Percentiles rank a stretch among this genome's conserved stretches.
These are phyloP conservation scores for Naganishia friedmannii DNA, from an alignment of 768 basidiomycete genomes.

Conservation along the genomic window DNA sequence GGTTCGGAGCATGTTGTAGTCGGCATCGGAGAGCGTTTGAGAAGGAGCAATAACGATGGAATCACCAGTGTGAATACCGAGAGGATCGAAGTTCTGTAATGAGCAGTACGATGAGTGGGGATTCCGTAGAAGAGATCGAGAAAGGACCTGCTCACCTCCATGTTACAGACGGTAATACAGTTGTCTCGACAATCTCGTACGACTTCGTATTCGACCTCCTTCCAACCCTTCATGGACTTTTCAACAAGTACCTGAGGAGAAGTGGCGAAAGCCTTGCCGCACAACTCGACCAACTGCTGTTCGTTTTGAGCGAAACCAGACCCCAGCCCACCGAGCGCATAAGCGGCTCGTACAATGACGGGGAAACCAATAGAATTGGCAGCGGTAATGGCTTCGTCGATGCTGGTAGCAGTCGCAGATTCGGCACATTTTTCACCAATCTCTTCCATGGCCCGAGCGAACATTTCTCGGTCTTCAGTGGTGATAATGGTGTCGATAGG, in stretches of 20 bases:
- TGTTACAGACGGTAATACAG: constrained; percentile 99
- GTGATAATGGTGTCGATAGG: constrained; percentile 95
- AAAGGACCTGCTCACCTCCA: constrained; percentile 73
- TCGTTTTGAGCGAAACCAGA: constrained; percentile 96
- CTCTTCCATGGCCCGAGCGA: constrained; percentile 87
- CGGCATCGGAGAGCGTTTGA: constrained; percentile 96
- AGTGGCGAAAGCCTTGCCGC: constrained; percentile 92
- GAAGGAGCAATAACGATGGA: constrained; percentile 98
- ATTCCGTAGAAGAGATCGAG: not conserved
- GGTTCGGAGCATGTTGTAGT: constrained; percentile 98
- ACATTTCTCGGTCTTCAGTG: constrained; percentile 93
- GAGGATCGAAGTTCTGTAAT: constrained; percentile 89
- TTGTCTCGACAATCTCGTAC: constrained; percentile 96
- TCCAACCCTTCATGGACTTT: constrained; percentile 99
- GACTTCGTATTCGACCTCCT: constrained; percentile 99
- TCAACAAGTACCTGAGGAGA: constrained; percentile 98
- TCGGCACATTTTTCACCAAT: constrained; percentile 95
- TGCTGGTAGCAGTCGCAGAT: constrained; percentile 79
- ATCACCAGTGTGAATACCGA: constrained; percentile 97
- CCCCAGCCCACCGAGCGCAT: constrained; percentile 91
- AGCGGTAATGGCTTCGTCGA: constrained; percentile 76
- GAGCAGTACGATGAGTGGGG: constrained; percentile 13
- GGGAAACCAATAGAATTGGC: constrained; percentile 86
- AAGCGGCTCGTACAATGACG: constrained; percentile 93
- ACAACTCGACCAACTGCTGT: constrained; percentile 78